Evolutionary conservation across 352 stramenopile species (phyloP).

Genomic region (Lagenidium giganteum): DNA sequence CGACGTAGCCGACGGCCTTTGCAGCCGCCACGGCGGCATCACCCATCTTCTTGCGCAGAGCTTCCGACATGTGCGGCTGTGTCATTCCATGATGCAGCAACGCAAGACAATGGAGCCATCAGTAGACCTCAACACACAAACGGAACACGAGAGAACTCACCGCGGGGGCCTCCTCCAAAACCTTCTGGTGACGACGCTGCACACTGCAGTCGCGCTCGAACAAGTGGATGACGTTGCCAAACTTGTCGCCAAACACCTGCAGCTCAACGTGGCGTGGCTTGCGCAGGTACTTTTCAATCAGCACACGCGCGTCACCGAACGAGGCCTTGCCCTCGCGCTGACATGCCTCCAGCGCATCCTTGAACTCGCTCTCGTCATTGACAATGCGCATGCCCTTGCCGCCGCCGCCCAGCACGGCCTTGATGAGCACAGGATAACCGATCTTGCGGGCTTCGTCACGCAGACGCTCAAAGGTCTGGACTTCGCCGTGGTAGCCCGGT

Average conservation of each 20-base stretch:
- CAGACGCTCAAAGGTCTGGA: constrained; percentile 79
- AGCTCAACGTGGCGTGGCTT: constrained; percentile 91
- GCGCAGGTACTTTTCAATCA: constrained; percentile 89
- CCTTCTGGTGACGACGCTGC: constrained; percentile 92
- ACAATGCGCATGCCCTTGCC: constrained; percentile 93
- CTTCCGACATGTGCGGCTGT: constrained; percentile 76
- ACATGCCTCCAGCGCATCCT: constrained; percentile 79
- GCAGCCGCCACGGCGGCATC: constrained; percentile 84
- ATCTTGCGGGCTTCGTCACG: constrained; percentile 78
- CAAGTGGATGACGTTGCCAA: constrained; percentile 88
- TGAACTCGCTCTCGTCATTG: constrained; percentile 72
- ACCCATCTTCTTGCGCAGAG: constrained; percentile 83
- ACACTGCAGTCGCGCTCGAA: constrained; percentile 90
- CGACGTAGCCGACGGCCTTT: constrained; percentile 89
- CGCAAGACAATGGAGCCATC: background rate
- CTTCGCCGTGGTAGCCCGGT: constrained; percentile 88
- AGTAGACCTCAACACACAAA: background rate
- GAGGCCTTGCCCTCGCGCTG: constrained; percentile 80
- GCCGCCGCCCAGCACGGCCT: constrained; percentile 87
- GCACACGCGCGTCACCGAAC: constrained; percentile 88
- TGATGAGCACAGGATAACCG: constrained; percentile 92
- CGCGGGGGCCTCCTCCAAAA: constrained; percentile 91
- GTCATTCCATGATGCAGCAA: background rate
- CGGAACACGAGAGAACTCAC: constrained; percentile 34
- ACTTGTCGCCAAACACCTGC: constrained; percentile 90